Conservation (phyloP, 257 asterid genomes). For the Penstemon barbatus region DNA sequence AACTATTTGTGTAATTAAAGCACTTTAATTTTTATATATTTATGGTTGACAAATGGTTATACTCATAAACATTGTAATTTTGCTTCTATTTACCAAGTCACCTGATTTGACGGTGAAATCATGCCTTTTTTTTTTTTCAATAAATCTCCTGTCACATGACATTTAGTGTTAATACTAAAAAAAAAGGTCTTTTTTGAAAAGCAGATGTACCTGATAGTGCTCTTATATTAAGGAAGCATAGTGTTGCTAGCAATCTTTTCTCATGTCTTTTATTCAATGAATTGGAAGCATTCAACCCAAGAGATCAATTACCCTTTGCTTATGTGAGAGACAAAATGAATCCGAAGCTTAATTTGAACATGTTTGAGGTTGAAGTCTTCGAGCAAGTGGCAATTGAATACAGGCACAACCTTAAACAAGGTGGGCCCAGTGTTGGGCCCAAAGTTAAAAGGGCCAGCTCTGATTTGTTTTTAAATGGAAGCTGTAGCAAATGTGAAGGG, state of each 20-base stretch:
- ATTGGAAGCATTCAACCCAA: conserved; percentile 84
- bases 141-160: no score
- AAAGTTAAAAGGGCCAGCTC: conserved; percentile 43
- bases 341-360: conserved; percentile 57
- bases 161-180: no score
- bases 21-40: no score
- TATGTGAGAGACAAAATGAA: conserved; percentile 82
- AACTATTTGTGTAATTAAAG: neutral
- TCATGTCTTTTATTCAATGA: conserved; percentile 88
- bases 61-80: no score
- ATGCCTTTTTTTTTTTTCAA: no score
- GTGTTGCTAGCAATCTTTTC: conserved; percentile 51
- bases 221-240: conserved; percentile 71
- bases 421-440: conserved; percentile 40
- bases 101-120: no score
- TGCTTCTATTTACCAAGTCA: neutral
- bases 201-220: conserved; percentile 97
- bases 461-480: conserved; percentile 41
- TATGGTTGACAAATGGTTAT: neutral
- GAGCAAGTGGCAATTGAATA: conserved; percentile 84
- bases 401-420: conserved; percentile 68
- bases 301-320: conserved; percentile 87
- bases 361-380: conserved; percentile 88
- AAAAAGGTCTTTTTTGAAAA: neutral
- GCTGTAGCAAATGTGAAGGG: conserved; percentile 51